Conservation (phyloP, 75 land plant species). For the Azolla pinnata region DNA sequence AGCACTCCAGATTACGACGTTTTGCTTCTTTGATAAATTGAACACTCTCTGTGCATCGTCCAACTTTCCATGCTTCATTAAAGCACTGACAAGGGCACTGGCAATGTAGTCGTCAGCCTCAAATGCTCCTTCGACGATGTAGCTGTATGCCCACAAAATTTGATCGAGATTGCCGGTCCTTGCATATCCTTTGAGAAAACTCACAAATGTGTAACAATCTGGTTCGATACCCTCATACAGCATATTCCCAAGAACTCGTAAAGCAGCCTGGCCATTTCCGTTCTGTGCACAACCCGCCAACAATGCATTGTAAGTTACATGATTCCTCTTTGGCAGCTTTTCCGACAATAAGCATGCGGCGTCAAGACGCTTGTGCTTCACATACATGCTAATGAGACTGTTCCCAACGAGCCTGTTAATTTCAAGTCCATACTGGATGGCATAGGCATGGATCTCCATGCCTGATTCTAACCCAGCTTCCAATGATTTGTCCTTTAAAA, state of each 20-base stretch:
- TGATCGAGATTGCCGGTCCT: conserved; percentile 44
- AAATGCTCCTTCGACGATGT: conserved; percentile 33
- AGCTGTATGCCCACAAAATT: conserved; percentile 13
- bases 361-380: conserved; percentile 21
- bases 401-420: conserved; percentile 30
- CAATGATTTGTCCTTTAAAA: too few relatives aligned
- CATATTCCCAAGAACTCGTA: conserved; percentile 26
- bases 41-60: conserved; percentile 39
- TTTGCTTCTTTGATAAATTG: conserved; percentile 17
- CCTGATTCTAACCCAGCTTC: too few relatives aligned
- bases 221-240: conserved; percentile 16
- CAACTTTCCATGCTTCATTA: conserved; percentile 34
- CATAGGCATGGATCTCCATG: conserved; percentile 28
- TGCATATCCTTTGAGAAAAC: conserved; percentile 34
- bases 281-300: conserved; percentile 35
- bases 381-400: conserved; percentile 43
- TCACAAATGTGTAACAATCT: conserved; percentile 26
- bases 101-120: conserved; percentile 36
- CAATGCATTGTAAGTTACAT: conserved; percentile 40
- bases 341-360: conserved; percentile 26
- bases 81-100: conserved; percentile 46
- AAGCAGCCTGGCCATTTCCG: conserved; percentile 13
- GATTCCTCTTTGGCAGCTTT: conserved; percentile 30
- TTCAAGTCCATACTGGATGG: conserved; percentile 34
- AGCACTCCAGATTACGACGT: conserved; percentile 10